phyloP scores from a whole-genome alignment of 257 asterid genomes.

The Ligustrum vulgare region DNA sequence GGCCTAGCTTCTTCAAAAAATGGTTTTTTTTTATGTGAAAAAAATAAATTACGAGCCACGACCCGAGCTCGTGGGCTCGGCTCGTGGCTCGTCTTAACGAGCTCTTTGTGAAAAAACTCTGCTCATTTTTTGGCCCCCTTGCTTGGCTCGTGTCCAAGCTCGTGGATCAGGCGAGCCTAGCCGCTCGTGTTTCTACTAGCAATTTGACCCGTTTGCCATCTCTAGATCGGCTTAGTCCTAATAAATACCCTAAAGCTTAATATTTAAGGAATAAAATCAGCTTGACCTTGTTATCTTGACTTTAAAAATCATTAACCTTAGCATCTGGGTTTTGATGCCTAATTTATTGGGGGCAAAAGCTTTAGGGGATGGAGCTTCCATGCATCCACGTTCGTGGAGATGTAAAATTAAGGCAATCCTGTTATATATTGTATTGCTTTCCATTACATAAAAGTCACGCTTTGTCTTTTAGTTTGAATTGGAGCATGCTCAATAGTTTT shows the following conservation, averaged over 20 bases:
- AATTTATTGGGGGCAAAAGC: neutral
- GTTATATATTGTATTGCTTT: conserved; percentile 5
- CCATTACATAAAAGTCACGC: neutral
- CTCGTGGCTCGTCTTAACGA: too few relatives aligned
- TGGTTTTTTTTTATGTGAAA: too few relatives aligned
- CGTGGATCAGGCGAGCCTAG: too few relatives aligned
- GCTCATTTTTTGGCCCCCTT: too few relatives aligned
- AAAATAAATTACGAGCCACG: too few relatives aligned
- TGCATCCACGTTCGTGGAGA: conserved; percentile 7
- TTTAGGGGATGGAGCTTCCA: neutral
- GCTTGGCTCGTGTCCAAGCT: too few relatives aligned
- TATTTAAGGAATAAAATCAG: neutral
- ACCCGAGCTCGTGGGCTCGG: too few relatives aligned
- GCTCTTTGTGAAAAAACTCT: too few relatives aligned
- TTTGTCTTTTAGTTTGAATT: conserved; percentile 10
- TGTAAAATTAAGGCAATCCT: conserved; percentile 8
- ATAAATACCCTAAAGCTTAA: neutral
- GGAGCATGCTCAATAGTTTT: conserved; percentile 5
- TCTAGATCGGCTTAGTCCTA: neutral
- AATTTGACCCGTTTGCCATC: too few relatives aligned
- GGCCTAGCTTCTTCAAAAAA: too few relatives aligned
- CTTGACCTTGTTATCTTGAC: neutral
- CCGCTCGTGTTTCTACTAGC: too few relatives aligned
- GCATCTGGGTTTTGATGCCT: neutral
- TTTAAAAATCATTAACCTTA: neutral